Conservation (phyloP, 495 filamentous ascomycete genomes). For the Tetracladium marchalianum region DNA sequence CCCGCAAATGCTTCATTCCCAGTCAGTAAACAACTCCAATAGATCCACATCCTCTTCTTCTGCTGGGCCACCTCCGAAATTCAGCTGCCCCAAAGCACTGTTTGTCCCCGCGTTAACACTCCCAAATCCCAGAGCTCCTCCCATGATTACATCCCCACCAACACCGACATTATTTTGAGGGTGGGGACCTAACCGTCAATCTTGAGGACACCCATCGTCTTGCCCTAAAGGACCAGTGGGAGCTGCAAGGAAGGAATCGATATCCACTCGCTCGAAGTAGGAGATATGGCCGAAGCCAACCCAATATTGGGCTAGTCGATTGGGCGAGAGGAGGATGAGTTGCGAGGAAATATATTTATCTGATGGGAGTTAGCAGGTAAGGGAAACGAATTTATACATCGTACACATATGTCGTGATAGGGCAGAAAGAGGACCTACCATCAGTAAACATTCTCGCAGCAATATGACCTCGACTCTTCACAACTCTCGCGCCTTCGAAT, state of each 20-base stretch:
- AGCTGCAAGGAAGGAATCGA: constrained; percentile 41
- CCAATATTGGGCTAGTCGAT: constrained; percentile 80
- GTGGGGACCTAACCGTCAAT: no score
- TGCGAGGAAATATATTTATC: constrained; percentile 65
- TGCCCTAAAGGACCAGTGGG: constrained; percentile 3
- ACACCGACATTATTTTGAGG: no score
- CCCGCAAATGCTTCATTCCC: no score
- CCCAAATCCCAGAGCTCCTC: no score
- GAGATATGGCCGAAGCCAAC: constrained; percentile 67
- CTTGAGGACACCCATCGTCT: background rate
- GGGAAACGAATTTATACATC: background rate
- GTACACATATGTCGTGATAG: constrained; percentile 1
- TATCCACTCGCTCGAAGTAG: constrained; percentile 69
- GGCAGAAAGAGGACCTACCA: constrained; percentile 39
- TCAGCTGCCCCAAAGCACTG: no score
- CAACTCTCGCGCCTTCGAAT: constrained; percentile 67
- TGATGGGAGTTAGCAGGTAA: constrained; percentile 21
- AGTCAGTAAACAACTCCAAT: no score
- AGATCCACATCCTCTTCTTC: no score
- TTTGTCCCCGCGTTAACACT: no score
- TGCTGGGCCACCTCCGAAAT: no score
- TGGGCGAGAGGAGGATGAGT: constrained; percentile 67
- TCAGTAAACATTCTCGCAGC: constrained; percentile 58
- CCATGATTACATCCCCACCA: no score
- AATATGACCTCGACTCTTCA: constrained; percentile 66